phyloP scores from a whole-genome alignment of 129 eudicot species.

The Tanacetum coccineum region DNA sequence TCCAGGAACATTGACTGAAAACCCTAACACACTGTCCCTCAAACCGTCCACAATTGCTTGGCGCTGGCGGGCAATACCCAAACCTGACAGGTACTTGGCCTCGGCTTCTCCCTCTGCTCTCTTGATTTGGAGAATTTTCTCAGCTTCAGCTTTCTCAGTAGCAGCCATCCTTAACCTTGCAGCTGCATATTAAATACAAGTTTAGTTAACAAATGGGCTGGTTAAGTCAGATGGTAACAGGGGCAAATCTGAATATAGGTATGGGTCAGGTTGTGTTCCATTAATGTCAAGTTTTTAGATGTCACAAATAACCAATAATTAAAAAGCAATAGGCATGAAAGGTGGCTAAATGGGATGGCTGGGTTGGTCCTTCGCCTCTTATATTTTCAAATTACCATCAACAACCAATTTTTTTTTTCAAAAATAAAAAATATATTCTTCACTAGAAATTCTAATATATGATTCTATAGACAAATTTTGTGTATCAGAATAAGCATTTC shows the following conservation, averaged over 20 bases:
- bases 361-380: too few relatives aligned
- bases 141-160: constrained; percentile 84
- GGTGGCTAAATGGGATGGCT: too few relatives aligned
- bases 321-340: too few relatives aligned
- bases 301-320: too few relatives aligned
- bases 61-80: constrained; percentile 86
- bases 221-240: not conserved
- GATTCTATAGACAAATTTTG: too few relatives aligned
- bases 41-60: constrained; percentile 88
- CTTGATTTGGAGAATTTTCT: constrained; percentile 74
- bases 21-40: constrained; percentile 83
- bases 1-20: constrained; percentile 75
- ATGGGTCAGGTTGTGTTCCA: not conserved
- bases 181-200: constrained; percentile 37
- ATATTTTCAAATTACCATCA: too few relatives aligned
- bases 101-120: constrained; percentile 91
- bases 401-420: too few relatives aligned
- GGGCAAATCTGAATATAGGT: not conserved
- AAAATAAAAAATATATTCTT: too few relatives aligned
- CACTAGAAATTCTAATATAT: too few relatives aligned
- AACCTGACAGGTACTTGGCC: constrained; percentile 65
- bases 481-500: too few relatives aligned
- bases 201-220: not conserved
- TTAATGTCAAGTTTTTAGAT: too few relatives aligned
- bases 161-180: constrained; percentile 82